phyloP scores from a whole-genome alignment of 129 eudicot species.

The Ambrosia artemisiifolia region DNA sequence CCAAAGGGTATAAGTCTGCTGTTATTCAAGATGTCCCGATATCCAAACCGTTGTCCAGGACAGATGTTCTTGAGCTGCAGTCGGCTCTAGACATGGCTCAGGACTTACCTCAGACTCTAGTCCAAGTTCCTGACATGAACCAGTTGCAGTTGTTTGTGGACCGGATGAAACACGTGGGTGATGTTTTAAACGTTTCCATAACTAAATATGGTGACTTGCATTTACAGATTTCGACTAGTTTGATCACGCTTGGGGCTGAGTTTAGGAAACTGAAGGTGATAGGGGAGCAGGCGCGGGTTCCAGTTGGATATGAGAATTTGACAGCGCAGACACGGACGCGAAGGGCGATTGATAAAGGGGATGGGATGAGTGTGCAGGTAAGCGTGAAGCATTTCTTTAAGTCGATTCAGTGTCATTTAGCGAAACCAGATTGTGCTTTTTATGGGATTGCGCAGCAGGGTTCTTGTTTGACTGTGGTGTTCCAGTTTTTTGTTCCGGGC shows the following conservation, averaged over 20 bases:
- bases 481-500: constrained; percentile 85
- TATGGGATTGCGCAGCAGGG: constrained; percentile 81
- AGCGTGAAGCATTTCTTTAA: constrained; percentile 90
- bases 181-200: constrained; percentile 60
- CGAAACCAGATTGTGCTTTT: constrained; percentile 89
- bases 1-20: constrained; percentile 78
- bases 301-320: constrained; percentile 44
- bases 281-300: constrained; percentile 62
- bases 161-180: constrained; percentile 92
- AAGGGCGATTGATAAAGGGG: constrained; percentile 63
- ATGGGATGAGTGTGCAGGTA: constrained; percentile 77
- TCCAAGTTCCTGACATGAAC: constrained; percentile 69
- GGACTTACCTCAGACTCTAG: constrained; percentile 66
- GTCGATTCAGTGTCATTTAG: constrained; percentile 77
- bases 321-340: constrained; percentile 55
- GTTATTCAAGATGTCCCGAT: constrained; percentile 93
- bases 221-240: constrained; percentile 66
- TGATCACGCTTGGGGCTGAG: constrained; percentile 84
- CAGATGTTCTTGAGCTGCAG: constrained; percentile 73
- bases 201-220: constrained; percentile 72
- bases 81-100: constrained; percentile 70
- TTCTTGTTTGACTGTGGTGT: constrained; percentile 76
- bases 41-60: constrained; percentile 81
- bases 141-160: constrained; percentile 67
- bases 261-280: constrained; percentile 64